Percentiles rank a stretch among this genome's conserved stretches.
Evolutionary conservation across 352 stramenopile species (phyloP).

Genomic region (Plasmopara muralis): DNA sequence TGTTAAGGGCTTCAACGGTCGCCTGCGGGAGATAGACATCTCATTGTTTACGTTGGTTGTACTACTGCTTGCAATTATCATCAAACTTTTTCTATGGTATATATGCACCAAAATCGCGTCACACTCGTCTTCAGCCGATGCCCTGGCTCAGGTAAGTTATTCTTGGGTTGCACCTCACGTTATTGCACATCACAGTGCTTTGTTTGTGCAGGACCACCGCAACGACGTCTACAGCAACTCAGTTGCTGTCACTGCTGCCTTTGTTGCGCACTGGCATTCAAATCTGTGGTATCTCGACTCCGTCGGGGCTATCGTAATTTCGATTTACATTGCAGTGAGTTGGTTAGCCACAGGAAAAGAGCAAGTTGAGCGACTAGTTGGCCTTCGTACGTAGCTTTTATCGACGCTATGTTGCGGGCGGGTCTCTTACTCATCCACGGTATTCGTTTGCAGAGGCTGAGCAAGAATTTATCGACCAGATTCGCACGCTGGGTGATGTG

Average conservation of each 20-base stretch:
- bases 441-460: constrained; percentile 56
- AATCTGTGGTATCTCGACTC: constrained; percentile 92
- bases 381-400: constrained; percentile 52
- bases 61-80: constrained; percentile 58
- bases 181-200: not conserved
- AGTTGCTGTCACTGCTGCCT: constrained; percentile 83
- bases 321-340: constrained; percentile 93
- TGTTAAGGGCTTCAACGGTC: constrained; percentile 53
- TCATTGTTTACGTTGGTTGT: constrained; percentile 58
- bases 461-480: constrained; percentile 91
- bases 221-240: constrained; percentile 95
- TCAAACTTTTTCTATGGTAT: constrained; percentile 82
- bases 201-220: constrained; percentile 86
- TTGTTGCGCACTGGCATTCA: constrained; percentile 51
- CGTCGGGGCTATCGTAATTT: constrained; percentile 92
- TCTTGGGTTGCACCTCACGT: not conserved
- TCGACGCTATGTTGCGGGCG: not conserved
- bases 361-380: constrained; percentile 89
- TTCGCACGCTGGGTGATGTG: constrained; percentile 81
- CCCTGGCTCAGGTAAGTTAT: constrained; percentile 53
- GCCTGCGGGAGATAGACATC: constrained; percentile 63
- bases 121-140: constrained; percentile 63
- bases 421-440: constrained; percentile 1
- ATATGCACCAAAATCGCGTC: constrained; percentile 62
- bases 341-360: constrained; percentile 94